Conservation (phyloP, 2,329 filamentous ascomycete species). For the Cercospora zeina region DNA sequence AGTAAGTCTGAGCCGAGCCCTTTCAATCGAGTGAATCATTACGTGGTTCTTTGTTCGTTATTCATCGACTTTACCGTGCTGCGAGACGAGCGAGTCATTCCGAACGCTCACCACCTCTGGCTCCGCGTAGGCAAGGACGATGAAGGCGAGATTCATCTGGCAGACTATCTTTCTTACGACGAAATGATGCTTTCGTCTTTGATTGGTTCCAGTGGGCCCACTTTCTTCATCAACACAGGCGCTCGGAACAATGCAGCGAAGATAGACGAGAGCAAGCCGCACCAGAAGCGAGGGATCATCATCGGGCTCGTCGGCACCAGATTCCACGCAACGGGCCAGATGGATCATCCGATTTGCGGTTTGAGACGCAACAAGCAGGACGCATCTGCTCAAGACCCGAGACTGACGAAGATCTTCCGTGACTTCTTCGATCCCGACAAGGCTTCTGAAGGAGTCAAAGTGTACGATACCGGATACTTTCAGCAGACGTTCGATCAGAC, state of each 20-base stretch:
- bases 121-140: not conserved
- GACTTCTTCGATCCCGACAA: not conserved
- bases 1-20: not conserved
- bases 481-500: not conserved
- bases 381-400: not conserved
- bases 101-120: not conserved
- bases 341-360: not conserved
- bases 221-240: conserved; percentile 37
- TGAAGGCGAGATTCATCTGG: conserved; percentile 17
- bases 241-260: conserved; percentile 26
- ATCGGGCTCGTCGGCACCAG: not conserved
- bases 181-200: conserved; percentile 39
- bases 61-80: not conserved
- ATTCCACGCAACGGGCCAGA: not conserved
- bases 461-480: not conserved
- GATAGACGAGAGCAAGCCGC: conserved; percentile 12
- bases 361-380: not conserved
- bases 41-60: not conserved
- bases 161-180: conserved; percentile 38
- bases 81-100: not conserved
- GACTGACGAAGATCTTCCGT: not conserved
- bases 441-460: not conserved
- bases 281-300: conserved; percentile 6
- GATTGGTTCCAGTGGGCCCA: conserved; percentile 34
- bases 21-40: not conserved